Base-by-base conservation (phyloP, 345 rosid species). In the Eucalyptus fibrosa region DNA sequence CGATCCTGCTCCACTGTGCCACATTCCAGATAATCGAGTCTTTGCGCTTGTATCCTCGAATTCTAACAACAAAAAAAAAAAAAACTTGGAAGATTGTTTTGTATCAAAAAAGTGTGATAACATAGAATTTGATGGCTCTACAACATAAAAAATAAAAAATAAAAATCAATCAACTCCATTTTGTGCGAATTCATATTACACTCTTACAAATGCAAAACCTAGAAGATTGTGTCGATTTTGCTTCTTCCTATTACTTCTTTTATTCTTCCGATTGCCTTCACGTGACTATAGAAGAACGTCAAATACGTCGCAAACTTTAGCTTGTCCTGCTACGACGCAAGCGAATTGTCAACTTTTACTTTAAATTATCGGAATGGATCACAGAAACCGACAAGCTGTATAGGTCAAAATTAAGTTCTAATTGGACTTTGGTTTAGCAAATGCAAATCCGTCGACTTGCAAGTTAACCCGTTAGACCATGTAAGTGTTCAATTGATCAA, bases 1-100 rank as follows among this genome's bases (percentile, higher is more conserved):
- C 34, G 40, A 9, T 67, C 80, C 40, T 32, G 23, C 92, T 96
- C 86, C 93, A 93, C 86, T 18, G 9, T 51, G 56, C 56, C 56
- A 51, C 56, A 7, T 51, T 7, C 56, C 1, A 51, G 23, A 51
- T 51, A 51, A 51, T 51, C 56, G 23, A 18, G 9, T 51, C 56
- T 51, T 18, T 51, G 24, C 4, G 56, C 23, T 51, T 51, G 56
- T 51, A 51, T 8, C 56, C 23, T 51, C 18, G 23, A 18, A 51
- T 51, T 51, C 4, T 51, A 51, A 51, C 23, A 3, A 51, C 3
- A 17, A 18, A 12, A 2, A 60, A 60, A 12, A 59, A 11, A 26
- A 12, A 26, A 51, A 51, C 9, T 51, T 1, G 56, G 67, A 26
- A 6, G 32, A 60, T 60, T 11, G 30, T 26, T 60, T 24, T 60